A percentile compares a stretch with the other conserved stretches of the same genome.
Evolutionary conservation across 2,329 filamentous ascomycete species (phyloP).

Genomic region (Phaeophleospora eucalypticola): DNA sequence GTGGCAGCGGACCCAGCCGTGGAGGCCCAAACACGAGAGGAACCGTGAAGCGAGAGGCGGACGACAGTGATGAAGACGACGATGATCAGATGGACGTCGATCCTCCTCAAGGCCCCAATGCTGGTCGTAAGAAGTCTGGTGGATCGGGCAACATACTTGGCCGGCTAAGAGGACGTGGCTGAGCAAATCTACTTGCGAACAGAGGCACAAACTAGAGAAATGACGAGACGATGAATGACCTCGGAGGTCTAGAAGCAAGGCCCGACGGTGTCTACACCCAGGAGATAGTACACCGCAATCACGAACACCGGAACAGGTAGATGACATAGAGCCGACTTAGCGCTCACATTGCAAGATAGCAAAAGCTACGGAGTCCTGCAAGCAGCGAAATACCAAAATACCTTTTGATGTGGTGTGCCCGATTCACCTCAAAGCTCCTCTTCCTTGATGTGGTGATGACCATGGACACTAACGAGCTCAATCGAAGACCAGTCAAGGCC

Average conservation of each 20-base stretch:
- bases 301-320: no score
- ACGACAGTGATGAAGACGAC: slow-evolving; percentile 27
- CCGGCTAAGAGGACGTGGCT: not conserved
- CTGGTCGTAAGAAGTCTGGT: slow-evolving; percentile 17
- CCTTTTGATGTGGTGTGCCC: not conserved
- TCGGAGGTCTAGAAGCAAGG: no score
- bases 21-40: slow-evolving; percentile 14
- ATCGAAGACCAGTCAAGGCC: slow-evolving; percentile 24
- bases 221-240: no score
- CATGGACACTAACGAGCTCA: slow-evolving; percentile 28
- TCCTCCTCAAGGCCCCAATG: slow-evolving; percentile 2
- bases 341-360: no score
- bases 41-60: slow-evolving; percentile 17
- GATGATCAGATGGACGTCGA: slow-evolving; percentile 34
- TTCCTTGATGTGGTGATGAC: slow-evolving; percentile 26
- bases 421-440: slow-evolving; percentile 27
- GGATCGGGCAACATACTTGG: not conserved
- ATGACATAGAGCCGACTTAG: not conserved
- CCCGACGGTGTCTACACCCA: no score
- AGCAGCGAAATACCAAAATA: not conserved
- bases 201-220: no score
- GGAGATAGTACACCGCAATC: no score
- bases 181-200: not conserved
- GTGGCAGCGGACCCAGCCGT: slow-evolving; percentile 3
- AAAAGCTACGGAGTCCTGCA: not conserved